Percentiles rank a stretch among this genome's conserved stretches.
Conservation (phyloP, 805 yeast species). For the Metschnikowia dekortorum region DNA sequence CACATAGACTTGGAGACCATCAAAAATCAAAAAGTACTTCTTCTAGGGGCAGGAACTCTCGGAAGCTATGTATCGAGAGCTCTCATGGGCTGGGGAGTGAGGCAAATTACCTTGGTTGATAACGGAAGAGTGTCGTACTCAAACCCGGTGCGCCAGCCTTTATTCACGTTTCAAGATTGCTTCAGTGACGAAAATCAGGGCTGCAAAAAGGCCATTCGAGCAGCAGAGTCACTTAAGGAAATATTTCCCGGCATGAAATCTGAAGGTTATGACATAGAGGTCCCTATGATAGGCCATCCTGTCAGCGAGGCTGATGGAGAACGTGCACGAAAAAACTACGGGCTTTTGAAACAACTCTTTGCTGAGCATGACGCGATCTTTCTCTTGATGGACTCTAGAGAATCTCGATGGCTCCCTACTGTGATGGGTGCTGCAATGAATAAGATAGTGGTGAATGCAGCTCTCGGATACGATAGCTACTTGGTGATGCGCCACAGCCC, state of each 20-base stretch:
- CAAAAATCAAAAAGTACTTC: constrained; percentile 55
- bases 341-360: constrained; percentile 49
- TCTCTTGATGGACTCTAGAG: constrained; percentile 89
- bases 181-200: constrained; percentile 60
- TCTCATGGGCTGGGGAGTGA: constrained; percentile 91
- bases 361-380: constrained; percentile 71
- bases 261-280: constrained; percentile 60
- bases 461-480: constrained; percentile 91
- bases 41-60: constrained; percentile 94
- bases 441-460: constrained; percentile 85
- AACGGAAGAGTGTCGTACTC: constrained; percentile 85
- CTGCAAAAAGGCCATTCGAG: constrained; percentile 67
- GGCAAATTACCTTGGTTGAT: constrained; percentile 82
- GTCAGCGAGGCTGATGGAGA: constrained; percentile 45
- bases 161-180: constrained; percentile 80
- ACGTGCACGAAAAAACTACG: constrained; percentile 47
- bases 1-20: constrained; percentile 65
- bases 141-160: constrained; percentile 93
- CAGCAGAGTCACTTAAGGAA: constrained; percentile 65
- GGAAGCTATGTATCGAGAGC: constrained; percentile 90
- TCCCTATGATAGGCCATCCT: constrained; percentile 97
- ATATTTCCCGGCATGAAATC: constrained; percentile 77
- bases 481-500: constrained; percentile 82
- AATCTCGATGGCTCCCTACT: constrained; percentile 97
- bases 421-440: constrained; percentile 61